A percentile compares a stretch with the other conserved stretches of the same genome.
phyloP scores from a whole-genome alignment of 2,329 filamentous ascomycete genomes.

The Diplodia seriata region DNA sequence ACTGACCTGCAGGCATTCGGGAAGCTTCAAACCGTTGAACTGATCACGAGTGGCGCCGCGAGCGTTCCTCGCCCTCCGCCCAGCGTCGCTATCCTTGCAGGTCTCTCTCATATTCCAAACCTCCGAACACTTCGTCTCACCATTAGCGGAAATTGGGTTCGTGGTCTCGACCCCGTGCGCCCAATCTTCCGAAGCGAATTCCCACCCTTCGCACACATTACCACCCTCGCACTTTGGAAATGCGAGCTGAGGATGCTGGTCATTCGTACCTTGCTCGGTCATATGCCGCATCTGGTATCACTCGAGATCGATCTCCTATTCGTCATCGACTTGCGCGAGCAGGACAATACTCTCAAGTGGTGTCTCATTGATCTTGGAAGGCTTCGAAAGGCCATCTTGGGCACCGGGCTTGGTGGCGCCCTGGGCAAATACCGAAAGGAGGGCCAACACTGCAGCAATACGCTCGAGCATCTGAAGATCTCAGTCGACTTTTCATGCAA shows the following conservation, averaged over 20 bases:
- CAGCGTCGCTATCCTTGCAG: neutral
- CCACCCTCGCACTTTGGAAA: neutral
- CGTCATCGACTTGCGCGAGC: neutral
- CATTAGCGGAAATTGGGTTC: neutral
- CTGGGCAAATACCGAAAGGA: neutral
- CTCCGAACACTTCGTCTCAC: conserved; percentile 3
- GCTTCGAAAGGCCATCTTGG: conserved; percentile 7
- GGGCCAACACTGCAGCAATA: neutral
- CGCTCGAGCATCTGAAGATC: conserved; percentile 6
- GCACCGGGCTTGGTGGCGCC: neutral
- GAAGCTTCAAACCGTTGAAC: neutral
- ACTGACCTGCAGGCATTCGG: neutral
- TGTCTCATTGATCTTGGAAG: neutral
- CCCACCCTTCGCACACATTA: neutral
- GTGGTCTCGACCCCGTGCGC: too few species aligned
- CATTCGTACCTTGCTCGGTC: neutral
- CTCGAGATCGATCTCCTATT: conserved; percentile 1
- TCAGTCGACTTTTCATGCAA: neutral
- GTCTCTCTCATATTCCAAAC: neutral
- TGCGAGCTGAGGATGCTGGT: neutral
- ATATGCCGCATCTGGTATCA: neutral
- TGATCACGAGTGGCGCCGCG: neutral
- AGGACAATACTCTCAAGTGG: neutral
- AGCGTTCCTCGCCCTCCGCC: neutral
- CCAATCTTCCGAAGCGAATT: neutral